Percentiles rank a stretch among this genome's conserved stretches.
These are phyloP conservation scores for Goniomonas avonlea DNA, from an alignment of 78 protist genomes.

Conservation along the genomic window DNA sequence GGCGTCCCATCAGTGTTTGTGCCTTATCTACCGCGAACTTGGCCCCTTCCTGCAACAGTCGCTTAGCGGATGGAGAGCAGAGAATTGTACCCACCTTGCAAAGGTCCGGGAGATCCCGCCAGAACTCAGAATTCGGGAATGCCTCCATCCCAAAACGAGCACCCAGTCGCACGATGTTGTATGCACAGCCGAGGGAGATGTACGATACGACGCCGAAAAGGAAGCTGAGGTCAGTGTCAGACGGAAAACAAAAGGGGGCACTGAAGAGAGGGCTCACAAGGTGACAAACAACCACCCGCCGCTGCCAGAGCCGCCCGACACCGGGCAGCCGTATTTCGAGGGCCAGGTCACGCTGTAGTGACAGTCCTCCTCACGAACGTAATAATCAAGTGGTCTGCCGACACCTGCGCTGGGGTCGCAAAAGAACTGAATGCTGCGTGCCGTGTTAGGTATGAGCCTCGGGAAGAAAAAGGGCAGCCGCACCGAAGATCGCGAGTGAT, in stretches of 20 bases:
- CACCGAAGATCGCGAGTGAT: neutral
- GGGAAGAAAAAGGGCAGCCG: neutral
- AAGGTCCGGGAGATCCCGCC: too few relatives aligned
- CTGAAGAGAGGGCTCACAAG: too few relatives aligned
- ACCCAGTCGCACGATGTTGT: neutral
- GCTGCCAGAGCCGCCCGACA: neutral
- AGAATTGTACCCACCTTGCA: too few relatives aligned
- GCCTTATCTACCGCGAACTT: neutral
- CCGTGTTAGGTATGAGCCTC: neutral
- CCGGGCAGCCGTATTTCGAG: neutral
- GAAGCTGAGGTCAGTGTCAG: too few relatives aligned
- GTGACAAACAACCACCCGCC: neutral
- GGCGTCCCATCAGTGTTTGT: neutral
- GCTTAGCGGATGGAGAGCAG: neutral
- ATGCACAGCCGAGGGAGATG: neutral
- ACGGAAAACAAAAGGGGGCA: too few relatives aligned
- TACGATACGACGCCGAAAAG: neutral
- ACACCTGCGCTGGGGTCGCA: neutral
- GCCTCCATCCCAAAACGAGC: neutral
- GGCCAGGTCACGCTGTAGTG: slow-evolving; percentile 25
- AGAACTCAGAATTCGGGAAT: too few relatives aligned
- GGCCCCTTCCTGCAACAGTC: neutral
- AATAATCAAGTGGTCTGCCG: slow-evolving; percentile 3
- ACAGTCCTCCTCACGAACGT: slow-evolving; percentile 19
- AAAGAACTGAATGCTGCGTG: neutral